Evolutionary conservation across 805 yeast species (phyloP), one percentile per base, ranked within the genome.

Genomic region (Candida odintsovae): DNA sequence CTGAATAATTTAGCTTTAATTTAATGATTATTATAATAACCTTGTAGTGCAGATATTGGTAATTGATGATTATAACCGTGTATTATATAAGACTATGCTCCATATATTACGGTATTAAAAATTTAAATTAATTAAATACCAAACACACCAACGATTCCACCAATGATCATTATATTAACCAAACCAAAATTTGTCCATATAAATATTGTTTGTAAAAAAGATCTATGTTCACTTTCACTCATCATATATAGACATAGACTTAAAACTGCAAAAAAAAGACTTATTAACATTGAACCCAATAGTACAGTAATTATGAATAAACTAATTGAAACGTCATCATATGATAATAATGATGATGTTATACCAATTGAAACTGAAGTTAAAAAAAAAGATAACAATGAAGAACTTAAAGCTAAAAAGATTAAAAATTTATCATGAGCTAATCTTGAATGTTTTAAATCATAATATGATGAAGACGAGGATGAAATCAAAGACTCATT

Each of bases 361-460:
- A 71, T 69, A 9, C 77, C 77, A 15, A 74, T 53, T 2, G 80
- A 70, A 23, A 73, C 64, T 15, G 72, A 71, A 2, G 75, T 67
- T 11, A 72, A 58, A 18, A 74, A 54, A 1, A 73, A 56, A 4
- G 82, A 65, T 8, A 72, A 35, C 19, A 68, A 56, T 38, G 71
- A 61, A 16, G 71, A 60, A 4, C 72, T 50, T 33, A 72, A 50
- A 22, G 77, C 75, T n/a, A 77, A 51, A 38, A 75, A 70, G 1
- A 73, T 55, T 28, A 77, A 47, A 9, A 77, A 71, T 18, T 61
- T 57, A 53, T 75, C 80, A 45, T 75, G 73, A 16, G 64, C 66
- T 11, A 33, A 38, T 37, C 41, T 31, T 2, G 48, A 38, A 16
- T 47, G 45, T 3, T 25, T 28, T n/a, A 45, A 28, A 7, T 38